Evolutionary conservation across 768 basidiomycete genomes (phyloP), one percentile per base, ranked within the genome.

Genomic region (Daedaleopsis sinensis): DNA sequence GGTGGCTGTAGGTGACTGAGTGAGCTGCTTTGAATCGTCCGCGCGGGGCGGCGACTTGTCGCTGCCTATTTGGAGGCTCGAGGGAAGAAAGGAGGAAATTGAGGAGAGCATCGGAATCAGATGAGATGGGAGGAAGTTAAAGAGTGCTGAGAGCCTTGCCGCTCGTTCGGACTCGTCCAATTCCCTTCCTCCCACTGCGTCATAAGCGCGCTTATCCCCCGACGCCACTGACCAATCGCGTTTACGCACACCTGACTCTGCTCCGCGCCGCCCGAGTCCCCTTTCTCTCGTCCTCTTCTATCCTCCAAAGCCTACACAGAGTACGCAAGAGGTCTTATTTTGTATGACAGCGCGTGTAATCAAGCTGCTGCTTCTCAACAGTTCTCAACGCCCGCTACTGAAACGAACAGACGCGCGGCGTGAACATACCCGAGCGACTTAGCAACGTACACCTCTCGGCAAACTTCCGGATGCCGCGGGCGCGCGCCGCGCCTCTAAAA

Each of bases 101-200:
- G 67, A 59, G 51, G 65, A 65, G 47, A 68, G 60, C 67, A 68
- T 68, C 56, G 64, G 53, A 61, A 61, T 65, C 59, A 55, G 59
- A 64, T 54, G 63, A 50, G 58, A 53, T 64, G 63, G 59, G 37
- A 21, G 59, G 42, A 36, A 21, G 9, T 49, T 6, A 27, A 24
- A 24, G 10, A 27, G 47, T 49, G 47, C 21, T 49, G 23, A 49
- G 19, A 49, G 19, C 47, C 19, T 49, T 49, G 47, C 47, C 47
- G 47, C 47, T 24, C 47, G 23, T 13, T 48, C 47, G 21, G 47
- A 42, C 13, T 42, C 39, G 39, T 42, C 39, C 39, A 42, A 5
- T 42, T 18, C 39, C 39, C 18, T 42, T 18, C 39, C 39, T 42
- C 18, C 39, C 23, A 49, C 47, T 49, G 47, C 47, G 47, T 49